Base-by-base conservation (phyloP, 2,329 filamentous ascomycete species). In the Berkeleyomyces rouxiae region DNA sequence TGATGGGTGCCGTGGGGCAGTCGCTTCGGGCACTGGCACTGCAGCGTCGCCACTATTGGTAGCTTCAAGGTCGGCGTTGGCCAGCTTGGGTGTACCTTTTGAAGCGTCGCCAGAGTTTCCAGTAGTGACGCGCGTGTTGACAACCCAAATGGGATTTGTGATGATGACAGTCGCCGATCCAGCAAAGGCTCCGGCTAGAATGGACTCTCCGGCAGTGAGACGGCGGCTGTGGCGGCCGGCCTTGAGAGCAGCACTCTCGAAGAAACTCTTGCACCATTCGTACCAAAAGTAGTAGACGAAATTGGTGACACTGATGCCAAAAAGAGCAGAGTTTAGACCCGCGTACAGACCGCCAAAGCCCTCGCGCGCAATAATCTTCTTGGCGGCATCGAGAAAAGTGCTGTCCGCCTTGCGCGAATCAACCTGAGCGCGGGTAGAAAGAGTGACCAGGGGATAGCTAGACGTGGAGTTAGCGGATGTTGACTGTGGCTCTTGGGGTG, bases 221-320 rank as follows among this genome's bases (percentile, higher is more conserved):
- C 90, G 91, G 75, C 83, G 86, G 66, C 82, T 84, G 63, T 84
- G 81, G 67, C 89, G 84, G 42, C 87, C 88, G 62, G 87, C 79
- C 69, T 83, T 85, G 64, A 80, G 73, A 55, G 90, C 90, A 7
- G 90, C 88, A 67, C 80, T 79, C 72, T 89, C 90, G 76, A 97
- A 96, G 72, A 87, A 87, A 59, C 86, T 81, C 64, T 91, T 85
- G 66, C 90, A 93, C 88, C 90, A 99, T 77, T 99, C 93, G 75
- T 97, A 99, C 92, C 89, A 99, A 80, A 97, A 99, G 78, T 99
- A 99, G 80, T 99, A 99, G 58, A 99, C 92, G 72, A 99, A 99
- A 79, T 99, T 99, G 69, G 93, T 99, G 68, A 99, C 86, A 74
- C 88, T 93, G 78, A 99, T 97, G 73, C 93, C 93, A 74, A 99